Conservation (phyloP, 768 basidiomycete species). For the Boletus reticuloceps region DNA sequence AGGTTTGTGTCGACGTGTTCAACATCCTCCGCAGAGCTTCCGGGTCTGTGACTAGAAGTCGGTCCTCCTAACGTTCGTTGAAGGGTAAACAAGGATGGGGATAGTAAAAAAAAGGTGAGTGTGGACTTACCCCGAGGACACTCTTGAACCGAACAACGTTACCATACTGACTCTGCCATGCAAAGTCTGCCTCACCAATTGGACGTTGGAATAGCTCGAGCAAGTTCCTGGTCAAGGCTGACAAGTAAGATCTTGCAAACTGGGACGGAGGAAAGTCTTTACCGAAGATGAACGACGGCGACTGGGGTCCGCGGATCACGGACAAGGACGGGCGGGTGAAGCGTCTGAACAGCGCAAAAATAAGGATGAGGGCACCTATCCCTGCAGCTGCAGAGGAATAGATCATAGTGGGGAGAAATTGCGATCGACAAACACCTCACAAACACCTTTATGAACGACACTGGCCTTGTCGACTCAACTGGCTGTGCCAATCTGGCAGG, state of each 20-base stretch:
- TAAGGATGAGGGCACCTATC: not conserved
- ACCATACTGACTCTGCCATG: constrained; percentile 31
- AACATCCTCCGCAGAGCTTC: constrained; percentile 42
- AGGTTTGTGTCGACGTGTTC: constrained; percentile 42
- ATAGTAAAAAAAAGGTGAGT: no score
- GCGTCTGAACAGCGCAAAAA: not conserved
- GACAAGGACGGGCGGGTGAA: constrained; percentile 7
- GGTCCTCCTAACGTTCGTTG: constrained; percentile 36
- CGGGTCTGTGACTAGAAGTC: constrained; percentile 44
- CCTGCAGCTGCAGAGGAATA: not conserved
- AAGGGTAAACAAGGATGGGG: no score
- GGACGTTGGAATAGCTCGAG: constrained; percentile 22
- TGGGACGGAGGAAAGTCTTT: not conserved
- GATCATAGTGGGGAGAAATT: not conserved
- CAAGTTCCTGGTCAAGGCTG: constrained; percentile 20
- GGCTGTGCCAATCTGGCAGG: no score
- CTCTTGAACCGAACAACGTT: constrained; percentile 22
- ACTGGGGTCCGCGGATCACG: constrained; percentile 13
- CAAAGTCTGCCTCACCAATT: constrained; percentile 28
- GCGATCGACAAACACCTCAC: not conserved
- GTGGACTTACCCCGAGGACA: constrained; percentile 18
- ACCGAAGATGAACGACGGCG: constrained; percentile 18
- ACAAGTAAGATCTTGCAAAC: constrained; percentile 10
- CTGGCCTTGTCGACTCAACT: no score
- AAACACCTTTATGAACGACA: not conserved